These are phyloP conservation scores for Boletus rex-veris DNA, from an alignment of 768 basidiomycete species.

Conservation along the genomic window DNA sequence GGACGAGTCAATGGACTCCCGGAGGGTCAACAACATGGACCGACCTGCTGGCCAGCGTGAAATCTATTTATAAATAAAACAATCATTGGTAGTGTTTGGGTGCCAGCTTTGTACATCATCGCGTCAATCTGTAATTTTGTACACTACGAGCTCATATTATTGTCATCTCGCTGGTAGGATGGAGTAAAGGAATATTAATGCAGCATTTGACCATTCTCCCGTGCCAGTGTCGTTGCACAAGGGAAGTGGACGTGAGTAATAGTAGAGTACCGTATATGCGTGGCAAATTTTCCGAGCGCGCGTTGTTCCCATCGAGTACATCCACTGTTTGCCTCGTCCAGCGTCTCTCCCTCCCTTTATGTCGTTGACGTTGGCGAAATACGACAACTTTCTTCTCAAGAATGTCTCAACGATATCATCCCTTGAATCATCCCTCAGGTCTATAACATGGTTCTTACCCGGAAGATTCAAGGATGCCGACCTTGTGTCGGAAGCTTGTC, in stretches of 20 bases:
- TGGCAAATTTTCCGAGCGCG: slow-evolving; percentile 4
- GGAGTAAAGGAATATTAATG: too few species aligned
- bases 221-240: too few species aligned
- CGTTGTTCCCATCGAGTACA: background rate
- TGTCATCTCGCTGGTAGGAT: too few species aligned
- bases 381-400: slow-evolving; percentile 78
- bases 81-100: slow-evolving; percentile 18
- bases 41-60: too few species aligned
- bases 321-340: background rate
- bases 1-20: too few species aligned
- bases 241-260: background rate
- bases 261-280: background rate
- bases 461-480: slow-evolving; percentile 98
- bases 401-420: slow-evolving; percentile 84
- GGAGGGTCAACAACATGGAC: too few species aligned
- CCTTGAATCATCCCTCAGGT: slow-evolving; percentile 85
- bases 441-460: slow-evolving; percentile 92
- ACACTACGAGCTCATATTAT: background rate
- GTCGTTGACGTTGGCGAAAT: slow-evolving; percentile 63
- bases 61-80: too few species aligned
- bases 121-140: background rate
- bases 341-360: slow-evolving; percentile 32
- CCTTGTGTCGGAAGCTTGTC: slow-evolving; percentile 89
- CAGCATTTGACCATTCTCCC: too few species aligned
- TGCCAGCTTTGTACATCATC: slow-evolving; percentile 25